phyloP scores from a whole-genome alignment of 1,139 yeast species.

The Pichia sp. region DNA sequence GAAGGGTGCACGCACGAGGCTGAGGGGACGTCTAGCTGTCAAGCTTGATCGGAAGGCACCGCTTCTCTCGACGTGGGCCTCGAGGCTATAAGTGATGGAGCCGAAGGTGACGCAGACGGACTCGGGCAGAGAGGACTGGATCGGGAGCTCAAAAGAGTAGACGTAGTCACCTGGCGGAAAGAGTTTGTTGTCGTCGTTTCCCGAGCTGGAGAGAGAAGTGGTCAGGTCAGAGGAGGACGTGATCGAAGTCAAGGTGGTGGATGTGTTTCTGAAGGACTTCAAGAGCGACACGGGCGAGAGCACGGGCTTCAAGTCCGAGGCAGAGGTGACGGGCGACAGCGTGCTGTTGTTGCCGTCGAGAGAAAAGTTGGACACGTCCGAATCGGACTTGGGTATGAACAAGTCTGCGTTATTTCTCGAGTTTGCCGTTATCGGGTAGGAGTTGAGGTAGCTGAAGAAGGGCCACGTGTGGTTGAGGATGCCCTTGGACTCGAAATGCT shows the following conservation, averaged over 20 bases:
- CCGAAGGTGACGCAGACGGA: constrained; percentile 78
- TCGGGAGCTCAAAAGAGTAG: constrained; percentile 85
- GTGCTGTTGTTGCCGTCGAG: constrained; percentile 27
- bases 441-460: constrained; percentile 49
- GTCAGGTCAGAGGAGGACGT: constrained; percentile 15
- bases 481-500: constrained; percentile 60
- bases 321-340: constrained; percentile 29
- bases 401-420: constrained; percentile 57
- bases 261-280: constrained; percentile 24
- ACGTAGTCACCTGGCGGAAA: constrained; percentile 83
- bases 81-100: constrained; percentile 62
- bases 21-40: constrained; percentile 58
- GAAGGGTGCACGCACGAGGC: constrained; percentile 69
- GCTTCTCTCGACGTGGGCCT: constrained; percentile 64
- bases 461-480: constrained; percentile 88
- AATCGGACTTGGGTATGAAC: constrained; percentile 36
- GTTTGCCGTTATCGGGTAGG: constrained; percentile 27
- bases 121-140: constrained; percentile 82
- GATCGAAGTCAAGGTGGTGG: constrained; percentile 21
- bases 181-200: constrained; percentile 35
- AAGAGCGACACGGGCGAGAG: constrained; percentile 36
- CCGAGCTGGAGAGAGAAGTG: constrained; percentile 10
- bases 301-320: constrained; percentile 24
- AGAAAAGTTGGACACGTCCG: constrained; percentile 33
- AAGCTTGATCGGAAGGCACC: constrained; percentile 85